Evolutionary conservation across 1,284 basidiomycete species (phyloP), one percentile per base, ranked within the genome.

Genomic region (Nidula niveotomentosa): DNA sequence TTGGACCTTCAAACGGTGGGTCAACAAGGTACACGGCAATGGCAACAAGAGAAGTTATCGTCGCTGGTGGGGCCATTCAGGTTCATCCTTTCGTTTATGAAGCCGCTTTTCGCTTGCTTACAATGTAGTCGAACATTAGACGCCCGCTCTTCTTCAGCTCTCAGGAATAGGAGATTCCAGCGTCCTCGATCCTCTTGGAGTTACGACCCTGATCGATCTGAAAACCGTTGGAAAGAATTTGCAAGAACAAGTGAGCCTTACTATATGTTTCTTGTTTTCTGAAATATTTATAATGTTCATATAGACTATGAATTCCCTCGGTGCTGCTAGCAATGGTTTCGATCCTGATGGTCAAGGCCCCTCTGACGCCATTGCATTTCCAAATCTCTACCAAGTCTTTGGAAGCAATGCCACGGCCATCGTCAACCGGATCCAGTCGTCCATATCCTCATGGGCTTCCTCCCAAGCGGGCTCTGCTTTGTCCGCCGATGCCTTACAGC

Each of bases 381-480:
- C 78, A 17, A 78, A 78, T 56, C 58, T 81, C 18, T 72, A 76
- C 58, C 73, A 80, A 59, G 65, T 81, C 30, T 76, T 77, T 45
- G 75, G 76, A 0, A 55, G 56, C n/a, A 53, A 65, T n/a, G 73
- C 71, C 1, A 62, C 61, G 41, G 60, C 65, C 1, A 66, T 67
- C 18, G 69, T 72, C 4, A 58, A 65, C 13, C 68, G 67, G 37
- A 76, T 79, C 51, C 64, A 62, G 49, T 64, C 61, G 9, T 72
- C 68, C 35, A 50, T 76, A 3, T 51, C 58, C 0, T 48, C 60
- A 0, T 81, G 78, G 77, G 78, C 79, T 0, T 54, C 68, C 6
- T 69, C 70, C 10, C 77, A 80, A 60, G 73, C 76, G 0, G 60
- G 53, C 0, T 69, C 69, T 1, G 78, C 69, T 1, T 57, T 75